Percentiles rank a stretch among this genome's conserved stretches.
phyloP scores from a whole-genome alignment of 2,329 filamentous ascomycete species.

The Xylaria sp. region DNA sequence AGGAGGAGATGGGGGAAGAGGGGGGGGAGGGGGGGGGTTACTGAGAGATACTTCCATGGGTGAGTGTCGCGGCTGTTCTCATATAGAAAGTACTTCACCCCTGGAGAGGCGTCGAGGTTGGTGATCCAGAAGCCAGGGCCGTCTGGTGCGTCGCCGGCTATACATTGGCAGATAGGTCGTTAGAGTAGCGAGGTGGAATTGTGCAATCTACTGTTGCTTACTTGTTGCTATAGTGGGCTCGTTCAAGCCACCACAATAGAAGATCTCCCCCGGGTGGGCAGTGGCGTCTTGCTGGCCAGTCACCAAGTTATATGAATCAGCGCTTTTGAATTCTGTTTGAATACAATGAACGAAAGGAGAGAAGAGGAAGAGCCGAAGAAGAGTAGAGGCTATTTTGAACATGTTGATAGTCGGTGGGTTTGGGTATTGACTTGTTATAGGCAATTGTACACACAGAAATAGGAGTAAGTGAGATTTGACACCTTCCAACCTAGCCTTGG shows the following conservation, averaged over 20 bases:
- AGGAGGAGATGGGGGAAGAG: too few relatives aligned
- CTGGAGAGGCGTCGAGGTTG: slow-evolving; percentile 32
- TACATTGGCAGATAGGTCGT: not conserved
- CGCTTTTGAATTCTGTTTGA: not conserved
- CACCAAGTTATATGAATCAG: not conserved
- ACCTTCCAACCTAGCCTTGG: too few relatives aligned
- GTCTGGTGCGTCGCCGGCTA: slow-evolving; percentile 27
- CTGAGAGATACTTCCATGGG: slow-evolving; percentile 38
- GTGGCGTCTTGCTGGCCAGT: not conserved
- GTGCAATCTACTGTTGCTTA: slow-evolving; percentile 4
- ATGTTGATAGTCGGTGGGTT: not conserved
- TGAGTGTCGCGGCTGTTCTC: slow-evolving; percentile 36
- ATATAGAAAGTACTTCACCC: slow-evolving; percentile 35
- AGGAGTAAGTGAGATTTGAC: too few relatives aligned
- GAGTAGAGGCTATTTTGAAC: not conserved
- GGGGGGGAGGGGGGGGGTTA: slow-evolving; percentile 24
- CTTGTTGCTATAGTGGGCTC: slow-evolving; percentile 22
- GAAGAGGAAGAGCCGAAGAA: not conserved
- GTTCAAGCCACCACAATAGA: slow-evolving; percentile 16
- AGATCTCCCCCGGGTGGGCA: slow-evolving; percentile 5
- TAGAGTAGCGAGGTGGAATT: not conserved
- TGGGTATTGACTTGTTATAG: not conserved
- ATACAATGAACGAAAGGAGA: not conserved
- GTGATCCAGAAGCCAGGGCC: slow-evolving; percentile 36
- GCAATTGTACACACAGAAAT: too few relatives aligned